phyloP scores from a whole-genome alignment of 2,329 filamentous ascomycete species.

The Coleophoma crateriformis region DNA sequence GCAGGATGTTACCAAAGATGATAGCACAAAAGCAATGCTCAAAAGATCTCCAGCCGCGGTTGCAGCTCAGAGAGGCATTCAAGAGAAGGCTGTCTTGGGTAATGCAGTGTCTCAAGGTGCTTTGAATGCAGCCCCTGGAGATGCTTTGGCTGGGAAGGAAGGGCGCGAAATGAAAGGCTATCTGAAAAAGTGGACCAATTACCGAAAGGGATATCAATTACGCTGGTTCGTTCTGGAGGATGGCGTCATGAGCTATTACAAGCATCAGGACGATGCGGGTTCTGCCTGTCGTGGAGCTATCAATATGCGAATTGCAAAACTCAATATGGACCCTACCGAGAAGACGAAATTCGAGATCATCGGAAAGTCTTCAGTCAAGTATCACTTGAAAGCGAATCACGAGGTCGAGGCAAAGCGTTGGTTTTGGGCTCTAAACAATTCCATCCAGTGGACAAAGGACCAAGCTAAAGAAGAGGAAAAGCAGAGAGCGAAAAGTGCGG shows the following conservation, averaged over 20 bases:
- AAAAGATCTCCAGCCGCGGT: conserved; percentile 94
- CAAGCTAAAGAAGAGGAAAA: conserved; percentile 87
- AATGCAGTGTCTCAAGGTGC: conserved; percentile 53
- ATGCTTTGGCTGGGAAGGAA: conserved; percentile 71
- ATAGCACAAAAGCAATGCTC: conserved; percentile 78
- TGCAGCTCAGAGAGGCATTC: conserved; percentile 88
- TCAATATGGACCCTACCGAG: conserved; percentile 95
- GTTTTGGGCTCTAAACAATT: conserved; percentile 99
- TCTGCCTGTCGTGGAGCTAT: conserved; percentile 96
- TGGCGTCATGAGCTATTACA: conserved; percentile 96
- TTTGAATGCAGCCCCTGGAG: conserved; percentile 45
- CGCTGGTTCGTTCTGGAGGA: conserved; percentile 98
- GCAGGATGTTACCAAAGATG: conserved; percentile 94
- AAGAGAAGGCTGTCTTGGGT: conserved; percentile 93
- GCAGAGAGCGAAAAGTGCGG: conserved; percentile 67
- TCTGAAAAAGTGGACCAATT: conserved; percentile 99
- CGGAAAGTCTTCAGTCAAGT: conserved; percentile 97
- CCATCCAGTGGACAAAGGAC: conserved; percentile 97
- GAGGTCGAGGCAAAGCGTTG: conserved; percentile 97
- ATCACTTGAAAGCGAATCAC: conserved; percentile 95
- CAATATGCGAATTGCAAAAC: conserved; percentile 93
- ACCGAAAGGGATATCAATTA: conserved; percentile 92
- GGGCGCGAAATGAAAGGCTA: conserved; percentile 97
- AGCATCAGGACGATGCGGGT: conserved; percentile 95
- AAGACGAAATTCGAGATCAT: conserved; percentile 98